Conservation (phyloP, 768 basidiomycete species). For the Austroboletus eburneus region DNA sequence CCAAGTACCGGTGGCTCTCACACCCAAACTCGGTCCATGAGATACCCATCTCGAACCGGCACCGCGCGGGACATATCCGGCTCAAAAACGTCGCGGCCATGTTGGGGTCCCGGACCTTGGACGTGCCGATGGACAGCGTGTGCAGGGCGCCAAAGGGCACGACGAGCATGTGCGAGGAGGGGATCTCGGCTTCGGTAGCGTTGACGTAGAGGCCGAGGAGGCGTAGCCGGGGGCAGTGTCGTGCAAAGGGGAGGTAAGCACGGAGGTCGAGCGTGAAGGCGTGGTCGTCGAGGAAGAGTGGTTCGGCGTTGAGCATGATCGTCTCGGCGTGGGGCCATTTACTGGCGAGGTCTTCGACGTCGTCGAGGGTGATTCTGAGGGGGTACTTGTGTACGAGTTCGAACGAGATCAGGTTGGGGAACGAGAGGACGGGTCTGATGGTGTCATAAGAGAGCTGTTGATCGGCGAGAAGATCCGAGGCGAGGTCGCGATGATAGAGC, state of each 20-base stretch:
- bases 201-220: conserved; percentile 37
- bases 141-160: conserved; percentile 18
- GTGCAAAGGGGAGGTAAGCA: conserved; percentile 38
- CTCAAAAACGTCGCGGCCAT: conserved; percentile 51
- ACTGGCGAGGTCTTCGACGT: conserved; percentile 44
- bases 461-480: conserved; percentile 12
- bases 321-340: conserved; percentile 43
- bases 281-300: conserved; percentile 25
- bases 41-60: conserved; percentile 42
- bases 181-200: conserved; percentile 26
- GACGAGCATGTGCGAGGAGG: conserved; percentile 2
- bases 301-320: conserved; percentile 46
- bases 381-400: conserved; percentile 32
- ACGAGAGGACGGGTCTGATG: conserved; percentile 34
- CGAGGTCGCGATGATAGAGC: conserved; percentile 23
- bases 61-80: conserved; percentile 43
- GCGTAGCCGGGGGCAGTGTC: conserved; percentile 35
- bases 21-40: conserved; percentile 39
- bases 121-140: conserved; percentile 47
- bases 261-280: conserved; percentile 32
- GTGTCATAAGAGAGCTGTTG: conserved; percentile 33
- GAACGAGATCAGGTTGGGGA: conserved; percentile 30
- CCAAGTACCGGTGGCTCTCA: conserved; percentile 11
- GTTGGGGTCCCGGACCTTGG: conserved; percentile 39
- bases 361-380: conserved; percentile 33